Percentiles rank a stretch among this genome's conserved stretches.
These are phyloP conservation scores for Calocybe indica DNA, from an alignment of 768 basidiomycete genomes.

Conservation along the genomic window DNA sequence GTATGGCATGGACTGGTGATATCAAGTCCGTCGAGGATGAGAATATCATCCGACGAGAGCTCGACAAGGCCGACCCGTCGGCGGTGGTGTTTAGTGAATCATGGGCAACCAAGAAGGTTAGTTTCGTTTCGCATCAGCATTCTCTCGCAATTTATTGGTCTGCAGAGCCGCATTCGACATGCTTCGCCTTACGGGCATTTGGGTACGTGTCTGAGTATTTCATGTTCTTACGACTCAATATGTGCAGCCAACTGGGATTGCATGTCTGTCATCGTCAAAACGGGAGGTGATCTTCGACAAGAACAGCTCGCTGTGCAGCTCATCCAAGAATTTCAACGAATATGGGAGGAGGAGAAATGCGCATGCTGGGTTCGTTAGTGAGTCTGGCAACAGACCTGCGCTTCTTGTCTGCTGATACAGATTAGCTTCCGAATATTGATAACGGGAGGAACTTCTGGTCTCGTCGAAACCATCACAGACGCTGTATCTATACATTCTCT, in stretches of 20 bases:
- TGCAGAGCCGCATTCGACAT: constrained; percentile 82
- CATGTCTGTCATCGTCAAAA: constrained; percentile 97
- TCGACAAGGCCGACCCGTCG: constrained; percentile 94
- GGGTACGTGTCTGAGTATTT: constrained; percentile 36
- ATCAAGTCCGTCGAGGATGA: constrained; percentile 84
- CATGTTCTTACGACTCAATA: not conserved
- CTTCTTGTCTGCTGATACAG: not conserved
- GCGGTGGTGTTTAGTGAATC: constrained; percentile 95
- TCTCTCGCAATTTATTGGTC: not conserved
- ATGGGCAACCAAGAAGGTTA: constrained; percentile 89
- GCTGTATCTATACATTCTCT: constrained; percentile 98
- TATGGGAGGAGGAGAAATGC: constrained; percentile 93
- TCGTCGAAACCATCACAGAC: constrained; percentile 98
- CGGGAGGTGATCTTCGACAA: constrained; percentile 92
- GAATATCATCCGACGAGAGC: constrained; percentile 84
- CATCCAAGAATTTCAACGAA: constrained; percentile 85
- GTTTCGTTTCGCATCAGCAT: constrained; percentile 4
- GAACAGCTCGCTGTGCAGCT: constrained; percentile 97
- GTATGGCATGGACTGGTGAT: constrained; percentile 47
- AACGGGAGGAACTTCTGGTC: constrained; percentile 85
- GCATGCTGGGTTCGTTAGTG: constrained; percentile 93
- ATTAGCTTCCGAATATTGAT: constrained; percentile 92
- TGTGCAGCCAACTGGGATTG: constrained; percentile 74
- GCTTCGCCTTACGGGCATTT: constrained; percentile 95
- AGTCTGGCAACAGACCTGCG: constrained; percentile 13